Evolutionary conservation across 2,329 filamentous ascomycete species (phyloP), one percentile per base, ranked within the genome.

Genomic region (Diaporthe longicolla): DNA sequence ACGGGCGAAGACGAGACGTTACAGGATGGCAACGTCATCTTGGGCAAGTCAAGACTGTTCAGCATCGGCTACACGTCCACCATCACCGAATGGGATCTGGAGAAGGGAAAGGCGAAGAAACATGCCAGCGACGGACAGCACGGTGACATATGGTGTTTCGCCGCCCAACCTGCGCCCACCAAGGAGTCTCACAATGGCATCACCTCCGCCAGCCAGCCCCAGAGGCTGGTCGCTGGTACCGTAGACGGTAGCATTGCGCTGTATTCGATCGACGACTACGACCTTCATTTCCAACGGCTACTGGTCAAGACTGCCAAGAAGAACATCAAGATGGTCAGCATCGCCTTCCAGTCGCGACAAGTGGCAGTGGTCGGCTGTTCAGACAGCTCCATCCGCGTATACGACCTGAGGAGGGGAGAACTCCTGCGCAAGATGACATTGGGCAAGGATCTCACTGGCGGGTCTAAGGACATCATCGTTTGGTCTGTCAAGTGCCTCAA

Each of bases 101-200:
- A 91, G 77, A 93, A 92, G 76, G 95, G 94, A 19, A 88, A 90
- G 72, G 94, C 95, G 15, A 90, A 93, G 84, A 91, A 93, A 74
- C 93, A 97, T 82, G 95, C 94, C 24, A 95, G 94, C 79, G 95
- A 93, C 79, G 97, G 96, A 59, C 97, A 97, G 83, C 95, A 97
- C 83, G 95, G 95, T 77, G 95, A 98, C 80, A 96, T 98, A 76
- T 99, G 97, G 97, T 98, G 96, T 84, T 90, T 99, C 79, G 94
- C 94, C 74, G 94, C 93, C 19, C 96, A 98, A 84, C 97, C 96
- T 4, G 86, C 87, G 77, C 84, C 86, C 74, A 74, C 81, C 40
- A 80, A 80, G 35, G 79, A 81, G 17, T 76, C 78, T 68, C 63
- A 73, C 11, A 77, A 77, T 61, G 79, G 79, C 55, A 77, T 78